A percentile compares a stretch with the other conserved stretches of the same genome.
phyloP scores from a whole-genome alignment of 768 basidiomycete species.

The Multifurca ochricompacta region DNA sequence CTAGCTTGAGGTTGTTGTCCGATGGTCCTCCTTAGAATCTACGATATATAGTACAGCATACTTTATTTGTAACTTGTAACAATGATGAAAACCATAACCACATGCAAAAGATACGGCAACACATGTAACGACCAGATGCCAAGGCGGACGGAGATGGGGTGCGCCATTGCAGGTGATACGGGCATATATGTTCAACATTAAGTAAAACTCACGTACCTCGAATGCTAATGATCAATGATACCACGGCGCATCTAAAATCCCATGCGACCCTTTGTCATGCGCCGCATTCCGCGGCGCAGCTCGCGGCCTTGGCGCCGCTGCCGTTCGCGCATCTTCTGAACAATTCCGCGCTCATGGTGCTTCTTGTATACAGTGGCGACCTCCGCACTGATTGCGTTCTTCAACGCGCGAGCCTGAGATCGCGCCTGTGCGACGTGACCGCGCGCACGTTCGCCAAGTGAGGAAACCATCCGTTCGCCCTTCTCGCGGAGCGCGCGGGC shows the following conservation, averaged over 20 bases:
- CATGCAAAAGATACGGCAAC: constrained; percentile 2
- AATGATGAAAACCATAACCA: constrained; percentile 1
- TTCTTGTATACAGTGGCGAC: constrained; percentile 6
- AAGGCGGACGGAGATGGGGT: background rate
- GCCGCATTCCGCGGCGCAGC: constrained; percentile 5
- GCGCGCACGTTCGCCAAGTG: constrained; percentile 23
- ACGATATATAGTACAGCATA: constrained; percentile 11
- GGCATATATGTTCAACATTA: background rate
- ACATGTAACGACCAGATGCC: constrained; percentile 1
- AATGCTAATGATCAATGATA: background rate
- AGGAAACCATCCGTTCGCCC: constrained; percentile 25
- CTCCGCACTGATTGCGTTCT: constrained; percentile 18
- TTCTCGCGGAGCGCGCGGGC: constrained; percentile 26
- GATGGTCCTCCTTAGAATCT: too few relatives aligned
- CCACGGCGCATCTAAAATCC: constrained; percentile 6
- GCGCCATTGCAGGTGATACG: constrained; percentile 1
- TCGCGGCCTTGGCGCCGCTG: constrained; percentile 15
- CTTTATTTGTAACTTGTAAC: constrained; percentile 12
- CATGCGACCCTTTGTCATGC: constrained; percentile 8
- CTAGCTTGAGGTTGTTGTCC: too few relatives aligned
- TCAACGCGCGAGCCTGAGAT: constrained; percentile 25
- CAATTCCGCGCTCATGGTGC: background rate
- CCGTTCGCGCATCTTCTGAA: constrained; percentile 16
- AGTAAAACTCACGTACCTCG: constrained; percentile 15
- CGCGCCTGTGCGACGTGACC: constrained; percentile 24